A percentile compares a stretch with the other conserved stretches of the same genome.
Evolutionary conservation across 805 yeast genomes (phyloP).

Genomic region (Lipomyces orientalis): DNA sequence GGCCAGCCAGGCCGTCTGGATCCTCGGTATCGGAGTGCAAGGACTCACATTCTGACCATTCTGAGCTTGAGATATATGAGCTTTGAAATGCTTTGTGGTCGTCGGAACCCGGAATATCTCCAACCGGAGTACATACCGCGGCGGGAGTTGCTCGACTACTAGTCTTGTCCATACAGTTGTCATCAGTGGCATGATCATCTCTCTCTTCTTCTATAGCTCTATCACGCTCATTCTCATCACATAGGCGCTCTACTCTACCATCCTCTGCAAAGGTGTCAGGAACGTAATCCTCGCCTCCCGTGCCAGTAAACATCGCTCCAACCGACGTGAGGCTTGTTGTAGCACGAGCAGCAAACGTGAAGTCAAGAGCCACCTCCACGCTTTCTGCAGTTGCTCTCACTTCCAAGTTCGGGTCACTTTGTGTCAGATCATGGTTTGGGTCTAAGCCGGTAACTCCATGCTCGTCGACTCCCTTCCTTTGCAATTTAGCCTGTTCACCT

Average conservation of each 20-base stretch:
- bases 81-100: neutral
- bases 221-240: neutral
- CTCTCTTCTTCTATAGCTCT: neutral
- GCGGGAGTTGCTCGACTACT: neutral
- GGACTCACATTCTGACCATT: conserved; percentile 30
- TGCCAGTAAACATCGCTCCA: neutral
- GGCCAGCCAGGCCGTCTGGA: neutral
- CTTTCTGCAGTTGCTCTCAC: neutral
- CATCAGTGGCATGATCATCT: neutral
- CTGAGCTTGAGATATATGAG: conserved; percentile 19
- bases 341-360: neutral
- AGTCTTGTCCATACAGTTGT: neutral
- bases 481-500: neutral
- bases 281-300: neutral
- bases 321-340: neutral
- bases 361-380: neutral
- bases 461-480: neutral
- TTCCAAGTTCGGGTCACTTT: neutral
- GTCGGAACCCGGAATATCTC: neutral
- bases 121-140: neutral
- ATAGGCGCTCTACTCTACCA: neutral
- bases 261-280: neutral
- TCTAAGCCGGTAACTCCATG: neutral
- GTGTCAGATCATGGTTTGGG: neutral
- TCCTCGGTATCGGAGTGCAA: neutral